phyloP scores from a whole-genome alignment of 768 basidiomycete species.

The Auricularia cornea region DNA sequence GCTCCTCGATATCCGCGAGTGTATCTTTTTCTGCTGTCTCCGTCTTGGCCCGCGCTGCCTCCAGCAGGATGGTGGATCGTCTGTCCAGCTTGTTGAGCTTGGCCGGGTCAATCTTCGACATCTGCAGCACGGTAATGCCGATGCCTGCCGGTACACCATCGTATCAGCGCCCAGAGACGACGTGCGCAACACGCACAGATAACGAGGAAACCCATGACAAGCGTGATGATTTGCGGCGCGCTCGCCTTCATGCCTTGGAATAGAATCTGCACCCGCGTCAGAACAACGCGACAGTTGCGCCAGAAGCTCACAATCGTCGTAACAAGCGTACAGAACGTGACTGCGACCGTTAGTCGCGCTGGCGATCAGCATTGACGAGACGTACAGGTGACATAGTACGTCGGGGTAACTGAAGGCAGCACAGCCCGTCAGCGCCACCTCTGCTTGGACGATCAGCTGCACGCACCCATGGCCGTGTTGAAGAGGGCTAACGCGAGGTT shows the following conservation, averaged over 20 bases:
- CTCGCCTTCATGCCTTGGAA: constrained; percentile 83
- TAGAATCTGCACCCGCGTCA: constrained; percentile 46
- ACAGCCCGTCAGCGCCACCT: neutral
- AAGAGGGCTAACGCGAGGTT: constrained; percentile 94
- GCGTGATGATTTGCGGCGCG: constrained; percentile 72
- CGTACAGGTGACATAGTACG: constrained; percentile 80
- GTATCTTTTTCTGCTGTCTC: constrained; percentile 65
- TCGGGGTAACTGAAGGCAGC: constrained; percentile 60
- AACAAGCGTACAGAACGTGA: constrained; percentile 78
- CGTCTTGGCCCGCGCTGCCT: constrained; percentile 69
- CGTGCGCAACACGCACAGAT: constrained; percentile 42
- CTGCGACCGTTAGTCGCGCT: constrained; percentile 23
- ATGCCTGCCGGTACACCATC: constrained; percentile 37
- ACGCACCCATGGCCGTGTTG: constrained; percentile 9
- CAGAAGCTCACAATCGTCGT: constrained; percentile 64
- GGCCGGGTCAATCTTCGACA: constrained; percentile 88
- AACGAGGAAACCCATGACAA: constrained; percentile 86
- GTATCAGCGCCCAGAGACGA: neutral
- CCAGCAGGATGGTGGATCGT: constrained; percentile 80
- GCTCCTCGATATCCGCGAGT: constrained; percentile 64
- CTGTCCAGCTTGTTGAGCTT: constrained; percentile 75
- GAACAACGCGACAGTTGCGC: neutral
- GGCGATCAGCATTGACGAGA: constrained; percentile 3
- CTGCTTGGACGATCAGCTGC: neutral
- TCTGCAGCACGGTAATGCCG: constrained; percentile 91